Base-by-base conservation (phyloP, 2,329 filamentous ascomycete species). In the Corynespora cassiicola region DNA sequence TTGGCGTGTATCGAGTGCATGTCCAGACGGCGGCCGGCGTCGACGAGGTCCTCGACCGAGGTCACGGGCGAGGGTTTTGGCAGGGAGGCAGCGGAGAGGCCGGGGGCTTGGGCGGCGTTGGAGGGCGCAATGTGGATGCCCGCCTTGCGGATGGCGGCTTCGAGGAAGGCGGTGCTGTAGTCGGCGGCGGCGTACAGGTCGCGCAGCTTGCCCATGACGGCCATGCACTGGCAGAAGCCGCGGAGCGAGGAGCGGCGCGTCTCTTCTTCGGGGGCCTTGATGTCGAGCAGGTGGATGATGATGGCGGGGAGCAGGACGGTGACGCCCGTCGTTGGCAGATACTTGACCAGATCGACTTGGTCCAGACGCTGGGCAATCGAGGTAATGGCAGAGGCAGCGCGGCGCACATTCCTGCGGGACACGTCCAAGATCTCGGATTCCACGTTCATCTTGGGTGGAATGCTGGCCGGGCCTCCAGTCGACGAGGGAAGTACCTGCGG, bases 131-230 rank as follows among this genome's bases (percentile, higher is more conserved):
- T 75, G 39, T 88, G 84, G 47, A 94, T 90, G 39, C 88, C 84
- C 7, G 89, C 89, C 72, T 95, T 95, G 47, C 88, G 85, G 47
- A 96, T 87, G 1, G 90, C 90, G 1, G 90, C 90, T 63, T 95
- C 89, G n/a, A 96, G 78, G 73, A 96, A 96, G 2, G 88, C 88
- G 1, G 88, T 92, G n/a, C 90, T 90, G 58, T 94, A 96, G 67
- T 96, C 91, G n/a, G 92, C 92, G 0, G 91, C 90, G 0, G 90
- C 85, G 60, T 97, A 96, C 19, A 90, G 88, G 60, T 96, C 90
- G 23, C 90, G 84, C 12, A 97, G 78, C 48, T 86, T 86, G 64
- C 90, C 85, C 76, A 96, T 87, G 42, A 96, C 90, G 30, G 85
- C 81, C 89, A 96, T 96, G 71, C 92, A 96, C 64, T 90, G 86